Percentiles rank a stretch among this genome's conserved stretches.
Conservation (phyloP, 1,284 basidiomycete genomes). For the Veloboletus limbatus region DNA sequence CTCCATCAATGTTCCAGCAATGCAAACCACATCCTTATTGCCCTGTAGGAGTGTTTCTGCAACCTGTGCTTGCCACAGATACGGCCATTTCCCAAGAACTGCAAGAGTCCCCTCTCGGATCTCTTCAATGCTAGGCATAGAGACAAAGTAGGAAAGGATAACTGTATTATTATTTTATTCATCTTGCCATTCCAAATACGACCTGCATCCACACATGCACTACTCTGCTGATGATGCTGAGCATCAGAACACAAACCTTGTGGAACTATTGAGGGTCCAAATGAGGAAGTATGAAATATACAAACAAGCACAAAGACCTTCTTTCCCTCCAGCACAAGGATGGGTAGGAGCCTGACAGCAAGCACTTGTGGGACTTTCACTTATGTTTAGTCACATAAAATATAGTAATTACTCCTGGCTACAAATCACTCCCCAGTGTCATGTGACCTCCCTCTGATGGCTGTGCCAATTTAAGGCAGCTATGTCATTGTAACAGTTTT, state of each 20-base stretch:
- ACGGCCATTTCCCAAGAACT: neutral
- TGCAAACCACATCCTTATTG: neutral
- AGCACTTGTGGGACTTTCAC: too few relatives aligned
- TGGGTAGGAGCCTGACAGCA: neutral
- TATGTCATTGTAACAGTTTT: too few relatives aligned
- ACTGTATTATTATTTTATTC: slow-evolving; percentile 2
- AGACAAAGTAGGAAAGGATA: slow-evolving; percentile 6
- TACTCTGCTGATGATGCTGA: neutral
- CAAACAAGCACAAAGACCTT: neutral
- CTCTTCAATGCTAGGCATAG: neutral
- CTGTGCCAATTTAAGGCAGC: too few relatives aligned
- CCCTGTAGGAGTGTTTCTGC: neutral
- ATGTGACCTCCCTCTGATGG: too few relatives aligned
- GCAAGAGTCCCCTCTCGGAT: neutral
- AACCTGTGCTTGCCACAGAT: neutral
- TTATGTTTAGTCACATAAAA: too few relatives aligned
- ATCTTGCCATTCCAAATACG: neutral
- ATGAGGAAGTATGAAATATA: neutral
- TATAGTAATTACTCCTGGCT: too few relatives aligned
- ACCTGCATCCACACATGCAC: neutral
- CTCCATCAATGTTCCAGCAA: neutral
- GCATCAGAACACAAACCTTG: neutral
- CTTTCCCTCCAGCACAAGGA: neutral
- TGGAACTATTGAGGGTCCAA: neutral
- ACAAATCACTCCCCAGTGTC: too few relatives aligned